A percentile compares a stretch with the other conserved stretches of the same genome.
These are phyloP conservation scores for Nannochloropsis gaditana DNA, from an alignment of 108 stramenopile species.

Conservation along the genomic window DNA sequence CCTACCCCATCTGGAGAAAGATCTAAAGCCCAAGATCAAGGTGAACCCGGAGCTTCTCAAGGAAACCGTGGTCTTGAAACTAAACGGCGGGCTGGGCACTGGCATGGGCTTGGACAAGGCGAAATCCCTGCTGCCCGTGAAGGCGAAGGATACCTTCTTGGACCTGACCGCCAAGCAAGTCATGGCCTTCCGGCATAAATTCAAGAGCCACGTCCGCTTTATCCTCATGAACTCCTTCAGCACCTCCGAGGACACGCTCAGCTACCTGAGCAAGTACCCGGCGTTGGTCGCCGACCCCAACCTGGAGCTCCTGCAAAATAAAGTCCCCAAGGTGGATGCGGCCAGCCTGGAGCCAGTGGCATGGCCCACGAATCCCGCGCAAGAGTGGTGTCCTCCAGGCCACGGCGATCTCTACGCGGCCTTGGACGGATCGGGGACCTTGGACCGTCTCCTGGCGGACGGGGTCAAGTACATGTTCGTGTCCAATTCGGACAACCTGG, in stretches of 20 bases:
- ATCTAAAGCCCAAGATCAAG: conserved; percentile 54
- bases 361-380: conserved; percentile 42
- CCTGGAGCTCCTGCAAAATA: conserved; percentile 97
- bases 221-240: conserved; percentile 99
- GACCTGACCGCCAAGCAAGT: conserved; percentile 99
- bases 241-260: conserved; percentile 87
- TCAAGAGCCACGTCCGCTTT: conserved; percentile 85
- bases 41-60: conserved; percentile 70
- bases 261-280: conserved; percentile 74
- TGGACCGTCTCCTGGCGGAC: conserved; percentile 77
- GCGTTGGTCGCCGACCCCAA: conserved; percentile 77
- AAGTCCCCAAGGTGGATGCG: conserved; percentile 94
- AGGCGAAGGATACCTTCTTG: conserved; percentile 94
- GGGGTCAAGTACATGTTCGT: conserved; percentile 99
- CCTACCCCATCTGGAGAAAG: conserved; percentile 68
- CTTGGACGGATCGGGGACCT: conserved; percentile 83
- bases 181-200: conserved; percentile 79
- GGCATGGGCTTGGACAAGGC: conserved; percentile 99
- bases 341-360: conserved; percentile 59
- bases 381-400: conserved; percentile 99
- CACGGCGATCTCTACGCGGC: conserved; percentile 99
- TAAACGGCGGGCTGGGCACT: conserved; percentile 99
- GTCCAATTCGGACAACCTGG: conserved; percentile 99
- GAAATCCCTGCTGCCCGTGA: conserved; percentile 92
- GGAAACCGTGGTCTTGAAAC: conserved; percentile 90